These are phyloP conservation scores for Eucalyptus shirleyi DNA, from an alignment of 345 rosid genomes.

Conservation along the genomic window DNA sequence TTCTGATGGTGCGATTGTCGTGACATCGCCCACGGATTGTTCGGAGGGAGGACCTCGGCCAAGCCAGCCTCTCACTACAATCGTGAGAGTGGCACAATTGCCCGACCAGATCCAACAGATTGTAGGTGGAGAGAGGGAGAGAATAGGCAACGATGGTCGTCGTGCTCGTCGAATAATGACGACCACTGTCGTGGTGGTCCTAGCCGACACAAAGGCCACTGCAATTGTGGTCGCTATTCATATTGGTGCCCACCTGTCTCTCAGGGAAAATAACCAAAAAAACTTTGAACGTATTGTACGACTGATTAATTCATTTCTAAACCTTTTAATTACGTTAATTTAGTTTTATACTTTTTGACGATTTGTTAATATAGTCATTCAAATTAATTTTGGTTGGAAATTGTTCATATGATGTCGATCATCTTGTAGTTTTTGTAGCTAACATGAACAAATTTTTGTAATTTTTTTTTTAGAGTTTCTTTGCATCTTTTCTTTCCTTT, in stretches of 20 bases:
- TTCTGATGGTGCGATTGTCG: background rate
- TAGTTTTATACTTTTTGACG: fast-evolving
- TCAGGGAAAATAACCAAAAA: fast-evolving
- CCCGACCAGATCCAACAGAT: background rate
- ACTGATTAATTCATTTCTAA: too few species aligned
- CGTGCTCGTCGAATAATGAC: background rate
- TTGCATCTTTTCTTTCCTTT: too few species aligned
- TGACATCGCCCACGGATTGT: too few species aligned
- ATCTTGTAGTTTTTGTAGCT: fast-evolving
- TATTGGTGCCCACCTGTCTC: background rate
- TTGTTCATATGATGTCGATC: fast-evolving
- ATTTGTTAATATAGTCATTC: too few species aligned
- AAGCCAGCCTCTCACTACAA: background rate
- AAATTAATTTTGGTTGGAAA: too few species aligned
- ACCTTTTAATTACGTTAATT: fast-evolving
- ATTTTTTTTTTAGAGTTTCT: too few species aligned
- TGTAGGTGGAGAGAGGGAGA: background rate
- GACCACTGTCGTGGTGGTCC: background rate
- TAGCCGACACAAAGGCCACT: background rate
- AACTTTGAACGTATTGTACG: fast-evolving
- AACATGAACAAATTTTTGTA: background rate
- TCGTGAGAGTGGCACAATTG: background rate
- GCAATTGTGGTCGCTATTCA: background rate
- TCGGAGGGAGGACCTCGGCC: background rate
- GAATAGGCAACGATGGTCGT: fast-evolving